A percentile compares a stretch with the other conserved stretches of the same genome.
Conservation (phyloP, 176 grass and related monocot genomes). For the Melocanna baccifera region DNA sequence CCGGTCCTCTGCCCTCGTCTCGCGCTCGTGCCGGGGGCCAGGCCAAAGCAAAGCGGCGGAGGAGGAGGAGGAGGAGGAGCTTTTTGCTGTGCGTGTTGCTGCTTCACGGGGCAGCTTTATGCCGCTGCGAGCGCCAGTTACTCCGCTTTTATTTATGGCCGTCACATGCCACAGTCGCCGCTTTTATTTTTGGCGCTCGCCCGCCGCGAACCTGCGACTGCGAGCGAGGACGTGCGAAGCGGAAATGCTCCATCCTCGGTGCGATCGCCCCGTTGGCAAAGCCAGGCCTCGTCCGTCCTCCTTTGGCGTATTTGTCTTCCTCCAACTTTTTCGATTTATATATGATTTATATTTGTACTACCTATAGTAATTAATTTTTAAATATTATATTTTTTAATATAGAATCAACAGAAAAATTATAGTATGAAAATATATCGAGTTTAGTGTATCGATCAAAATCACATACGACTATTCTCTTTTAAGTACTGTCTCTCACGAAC, state of each 20-base stretch:
- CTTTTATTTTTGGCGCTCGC: conserved; percentile 23
- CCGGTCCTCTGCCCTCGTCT: background rate
- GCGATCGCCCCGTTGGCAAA: conserved; percentile 10
- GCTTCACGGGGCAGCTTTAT: background rate
- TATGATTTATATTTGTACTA: too few relatives aligned
- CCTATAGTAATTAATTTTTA: too few relatives aligned
- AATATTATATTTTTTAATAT: too few relatives aligned
- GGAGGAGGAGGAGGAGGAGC: background rate
- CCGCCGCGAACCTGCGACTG: too few relatives aligned
- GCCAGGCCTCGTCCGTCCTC: background rate
- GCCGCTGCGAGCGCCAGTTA: background rate
- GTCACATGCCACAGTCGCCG: conserved; percentile 29
- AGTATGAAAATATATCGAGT: too few relatives aligned
- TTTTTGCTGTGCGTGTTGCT: conserved; percentile 4
- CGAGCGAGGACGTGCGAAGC: background rate
- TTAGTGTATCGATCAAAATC: too few relatives aligned
- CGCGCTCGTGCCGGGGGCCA: too few relatives aligned
- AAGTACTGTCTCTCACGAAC: too few relatives aligned
- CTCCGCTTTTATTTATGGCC: conserved; percentile 29
- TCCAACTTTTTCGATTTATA: too few relatives aligned
- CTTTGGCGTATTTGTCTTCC: background rate
- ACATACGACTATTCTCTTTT: too few relatives aligned
- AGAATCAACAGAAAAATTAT: too few relatives aligned
- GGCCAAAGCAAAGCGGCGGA: background rate
- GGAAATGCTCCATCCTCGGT: background rate